Conservation (phyloP, 176 grass and related monocot species). For the Cocos nucifera region DNA sequence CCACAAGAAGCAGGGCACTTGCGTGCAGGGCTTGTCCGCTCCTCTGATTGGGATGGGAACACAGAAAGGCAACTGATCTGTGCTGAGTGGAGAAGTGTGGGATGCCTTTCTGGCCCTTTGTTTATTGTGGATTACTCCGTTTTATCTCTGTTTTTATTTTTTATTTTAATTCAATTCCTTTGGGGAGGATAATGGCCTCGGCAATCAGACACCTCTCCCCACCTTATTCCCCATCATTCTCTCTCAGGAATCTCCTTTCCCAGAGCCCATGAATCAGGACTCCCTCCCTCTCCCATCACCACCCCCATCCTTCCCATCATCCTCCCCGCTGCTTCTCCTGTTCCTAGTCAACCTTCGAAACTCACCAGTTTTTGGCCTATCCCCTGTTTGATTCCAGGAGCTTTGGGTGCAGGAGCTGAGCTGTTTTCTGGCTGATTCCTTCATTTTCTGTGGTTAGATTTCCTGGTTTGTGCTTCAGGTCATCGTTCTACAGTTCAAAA, state of each 20-base stretch:
- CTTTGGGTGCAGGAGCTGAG: no score
- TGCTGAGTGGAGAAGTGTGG: conserved; percentile 6
- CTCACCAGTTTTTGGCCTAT: no score
- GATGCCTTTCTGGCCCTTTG: background rate
- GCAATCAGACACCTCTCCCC: conserved; percentile 2
- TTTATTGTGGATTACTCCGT: conserved; percentile 12
- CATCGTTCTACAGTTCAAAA: background rate
- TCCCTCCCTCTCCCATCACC: conserved; percentile 1
- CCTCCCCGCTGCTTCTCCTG: background rate
- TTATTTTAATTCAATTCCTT: conserved; percentile 8
- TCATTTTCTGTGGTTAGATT: background rate
- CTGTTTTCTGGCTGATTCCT: no score
- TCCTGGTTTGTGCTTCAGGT: background rate
- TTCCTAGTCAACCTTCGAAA: no score
- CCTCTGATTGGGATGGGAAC: conserved; percentile 28
- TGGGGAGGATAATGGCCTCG: conserved; percentile 16
- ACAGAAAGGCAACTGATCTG: conserved; percentile 10
- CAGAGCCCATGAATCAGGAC: conserved; percentile 33
- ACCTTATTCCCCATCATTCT: conserved; percentile 23
- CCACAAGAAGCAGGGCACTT: conserved; percentile 27
- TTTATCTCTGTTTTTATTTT: background rate
- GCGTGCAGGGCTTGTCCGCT: conserved; percentile 53
- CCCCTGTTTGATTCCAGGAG: no score
- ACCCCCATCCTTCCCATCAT: no score
- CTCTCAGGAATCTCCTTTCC: conserved; percentile 27